Base-by-base conservation (phyloP, 1,139 yeast species). In the Zygosaccharomyces sapae region DNA sequence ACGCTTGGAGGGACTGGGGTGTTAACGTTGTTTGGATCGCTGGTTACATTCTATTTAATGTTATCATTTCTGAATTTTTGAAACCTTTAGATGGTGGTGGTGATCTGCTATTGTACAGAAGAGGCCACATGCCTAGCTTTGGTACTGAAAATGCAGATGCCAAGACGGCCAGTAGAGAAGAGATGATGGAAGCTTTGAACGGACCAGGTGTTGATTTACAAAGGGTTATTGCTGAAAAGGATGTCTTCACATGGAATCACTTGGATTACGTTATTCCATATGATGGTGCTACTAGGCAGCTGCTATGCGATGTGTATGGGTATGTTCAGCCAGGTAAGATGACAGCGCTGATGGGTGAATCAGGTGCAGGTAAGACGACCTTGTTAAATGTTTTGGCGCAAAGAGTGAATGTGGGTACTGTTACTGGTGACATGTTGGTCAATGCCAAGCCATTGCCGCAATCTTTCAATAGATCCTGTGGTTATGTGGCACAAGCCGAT, bases 291-390 rank as follows among this genome's bases (percentile, higher is more conserved):
- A 66, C 71, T 6, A 63, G 76, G 63, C 70, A 71, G 55, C 64
- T 79, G 41, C 66, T 82, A 53, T 75, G 78, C 51, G 72, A 76
- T 59, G 76, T 82, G 43, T 80, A 78, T 53, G 88, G 87, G 36
- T 82, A 72, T 62, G 81, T 81, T 57, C 76, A 78, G 53, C 86
- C 86, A 12, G 86, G 86, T 55, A 76, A 80, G 29, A 65, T 78
- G 70, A 77, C 81, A 41, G 82, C 82, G 22, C 63, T 81, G 37
- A 80, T 81, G 84, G 86, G 86, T 53, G 83, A 77, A 52, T 80
- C 85, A 24, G 86, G 86, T 59, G 85, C 85, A 39, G 86, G 86
- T 61, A 80, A 80, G 63, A 81, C 86, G 1, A 81, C 86, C 5
- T 68, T 81, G 51, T 70, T 81, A 51, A 79, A 80, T 57, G 75